Evolutionary conservation across 257 asterid species (phyloP).

Genomic region (Orobanche coerulescens): DNA sequence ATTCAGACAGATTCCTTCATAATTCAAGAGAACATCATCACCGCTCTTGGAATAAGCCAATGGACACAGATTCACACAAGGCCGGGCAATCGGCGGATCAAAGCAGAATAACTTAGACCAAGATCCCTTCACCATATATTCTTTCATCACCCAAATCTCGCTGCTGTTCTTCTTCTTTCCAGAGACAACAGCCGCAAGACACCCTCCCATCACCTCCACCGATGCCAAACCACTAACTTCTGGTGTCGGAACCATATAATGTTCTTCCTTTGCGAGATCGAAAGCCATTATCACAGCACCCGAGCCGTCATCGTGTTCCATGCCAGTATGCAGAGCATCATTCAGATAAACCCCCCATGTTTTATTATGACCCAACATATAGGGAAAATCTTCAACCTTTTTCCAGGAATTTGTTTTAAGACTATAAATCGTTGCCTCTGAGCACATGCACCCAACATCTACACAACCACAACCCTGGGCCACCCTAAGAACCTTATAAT

Average conservation of each 20-base stretch:
- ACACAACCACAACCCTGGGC: constrained; percentile 28
- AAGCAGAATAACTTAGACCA: constrained; percentile 51
- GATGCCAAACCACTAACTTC: constrained; percentile 11
- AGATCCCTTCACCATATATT: constrained; percentile 45
- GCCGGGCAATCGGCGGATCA: constrained; percentile 30
- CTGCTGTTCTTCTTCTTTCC: background rate
- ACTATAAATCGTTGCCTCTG: constrained; percentile 38
- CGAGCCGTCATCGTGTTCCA: background rate
- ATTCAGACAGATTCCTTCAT: constrained; percentile 34
- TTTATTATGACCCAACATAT: constrained; percentile 35
- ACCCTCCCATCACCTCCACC: background rate
- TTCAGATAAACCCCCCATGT: constrained; percentile 45
- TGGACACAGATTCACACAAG: constrained; percentile 24
- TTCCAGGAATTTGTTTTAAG: constrained; percentile 47
- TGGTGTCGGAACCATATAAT: constrained; percentile 33
- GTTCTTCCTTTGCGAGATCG: constrained; percentile 39
- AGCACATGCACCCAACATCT: constrained; percentile 25
- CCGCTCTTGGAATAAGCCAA: constrained; percentile 38
- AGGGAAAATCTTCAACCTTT: constrained; percentile 32
- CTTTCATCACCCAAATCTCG: constrained; percentile 64
- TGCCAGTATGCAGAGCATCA: constrained; percentile 44
- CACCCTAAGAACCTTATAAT: constrained; percentile 45
- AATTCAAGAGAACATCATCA: constrained; percentile 33
- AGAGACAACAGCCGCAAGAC: constrained; percentile 17
- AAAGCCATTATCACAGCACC: constrained; percentile 38